Conservation (phyloP, 345 rosid genomes). For the Populus ilicifolia region DNA sequence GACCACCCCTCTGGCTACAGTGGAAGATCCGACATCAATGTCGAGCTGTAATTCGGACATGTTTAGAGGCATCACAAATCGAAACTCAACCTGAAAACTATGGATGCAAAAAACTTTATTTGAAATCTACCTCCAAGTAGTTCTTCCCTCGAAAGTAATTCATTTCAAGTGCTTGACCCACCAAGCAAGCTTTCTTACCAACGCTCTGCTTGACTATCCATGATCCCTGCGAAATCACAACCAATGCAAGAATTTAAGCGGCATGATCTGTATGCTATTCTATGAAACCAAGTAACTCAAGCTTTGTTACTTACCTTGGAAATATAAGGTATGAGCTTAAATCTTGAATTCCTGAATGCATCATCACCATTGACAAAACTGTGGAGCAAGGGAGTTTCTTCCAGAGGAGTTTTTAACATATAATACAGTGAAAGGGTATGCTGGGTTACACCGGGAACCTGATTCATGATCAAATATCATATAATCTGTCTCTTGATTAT, state of each 20-base stretch:
- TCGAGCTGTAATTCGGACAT: conserved; percentile 44
- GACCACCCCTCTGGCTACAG: conserved; percentile 79
- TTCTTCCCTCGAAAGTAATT: conserved; percentile 65
- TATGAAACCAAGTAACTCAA: not conserved
- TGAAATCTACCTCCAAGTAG: conserved; percentile 71
- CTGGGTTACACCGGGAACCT: conserved; percentile 71
- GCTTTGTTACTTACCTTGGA: conserved; percentile 51
- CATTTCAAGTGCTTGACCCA: conserved; percentile 72
- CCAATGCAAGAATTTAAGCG: not conserved
- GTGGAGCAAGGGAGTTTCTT: conserved; percentile 64
- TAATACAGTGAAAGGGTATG: conserved; percentile 69
- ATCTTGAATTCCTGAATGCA: conserved; percentile 82
- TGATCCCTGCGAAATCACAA: conserved; percentile 55
- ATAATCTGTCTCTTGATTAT: not conserved
- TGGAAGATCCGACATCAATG: conserved; percentile 85
- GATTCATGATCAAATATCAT: conserved; percentile 7
- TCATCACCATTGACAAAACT: conserved; percentile 84
- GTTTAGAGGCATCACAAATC: not conserved
- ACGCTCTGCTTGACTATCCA: conserved; percentile 98
- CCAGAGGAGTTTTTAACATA: conserved; percentile 64
- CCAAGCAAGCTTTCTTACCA: conserved; percentile 79
- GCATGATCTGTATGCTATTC: not conserved
- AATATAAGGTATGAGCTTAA: conserved; percentile 88
- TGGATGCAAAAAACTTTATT: not conserved
- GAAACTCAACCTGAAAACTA: not conserved